Evolutionary conservation across 164 flowering plant species (phyloP).

Genomic region (Chimonanthus praecox): DNA sequence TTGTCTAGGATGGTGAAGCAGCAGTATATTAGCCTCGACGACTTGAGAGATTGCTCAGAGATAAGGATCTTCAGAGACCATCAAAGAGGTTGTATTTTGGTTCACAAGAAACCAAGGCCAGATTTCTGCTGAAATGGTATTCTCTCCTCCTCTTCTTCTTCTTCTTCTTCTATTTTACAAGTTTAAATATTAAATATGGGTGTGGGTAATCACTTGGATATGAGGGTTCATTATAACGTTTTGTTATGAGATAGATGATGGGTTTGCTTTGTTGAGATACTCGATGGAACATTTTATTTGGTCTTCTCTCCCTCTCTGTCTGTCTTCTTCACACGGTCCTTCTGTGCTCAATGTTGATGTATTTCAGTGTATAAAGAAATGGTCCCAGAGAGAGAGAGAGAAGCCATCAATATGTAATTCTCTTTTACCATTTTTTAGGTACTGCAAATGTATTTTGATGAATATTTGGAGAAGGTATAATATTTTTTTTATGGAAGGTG

Average conservation of each 20-base stretch:
- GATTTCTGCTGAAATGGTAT: conserved; percentile 43
- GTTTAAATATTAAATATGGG: not conserved
- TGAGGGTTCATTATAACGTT: not conserved
- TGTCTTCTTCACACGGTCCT: no score
- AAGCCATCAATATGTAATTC: no score
- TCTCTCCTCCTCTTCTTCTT: not conserved
- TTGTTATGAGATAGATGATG: not conserved
- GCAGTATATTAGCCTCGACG: conserved; percentile 76
- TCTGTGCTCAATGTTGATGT: no score
- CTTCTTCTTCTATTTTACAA: not conserved
- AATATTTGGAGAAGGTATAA: no score
- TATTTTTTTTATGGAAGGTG: no score
- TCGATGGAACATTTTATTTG: no score
- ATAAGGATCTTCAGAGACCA: conserved; percentile 66
- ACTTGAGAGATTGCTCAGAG: conserved; percentile 69
- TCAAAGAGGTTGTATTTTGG: conserved; percentile 60
- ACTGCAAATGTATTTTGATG: no score
- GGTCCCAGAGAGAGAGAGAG: no score
- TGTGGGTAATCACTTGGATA: not conserved
- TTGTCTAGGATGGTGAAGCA: conserved; percentile 67
- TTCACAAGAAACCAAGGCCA: conserved; percentile 59
- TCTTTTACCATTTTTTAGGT: no score
- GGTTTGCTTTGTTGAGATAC: not conserved
- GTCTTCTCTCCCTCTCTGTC: no score
- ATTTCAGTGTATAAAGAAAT: no score